phyloP scores from a whole-genome alignment of 495 filamentous ascomycete genomes.

The Neurospora sp. region DNA sequence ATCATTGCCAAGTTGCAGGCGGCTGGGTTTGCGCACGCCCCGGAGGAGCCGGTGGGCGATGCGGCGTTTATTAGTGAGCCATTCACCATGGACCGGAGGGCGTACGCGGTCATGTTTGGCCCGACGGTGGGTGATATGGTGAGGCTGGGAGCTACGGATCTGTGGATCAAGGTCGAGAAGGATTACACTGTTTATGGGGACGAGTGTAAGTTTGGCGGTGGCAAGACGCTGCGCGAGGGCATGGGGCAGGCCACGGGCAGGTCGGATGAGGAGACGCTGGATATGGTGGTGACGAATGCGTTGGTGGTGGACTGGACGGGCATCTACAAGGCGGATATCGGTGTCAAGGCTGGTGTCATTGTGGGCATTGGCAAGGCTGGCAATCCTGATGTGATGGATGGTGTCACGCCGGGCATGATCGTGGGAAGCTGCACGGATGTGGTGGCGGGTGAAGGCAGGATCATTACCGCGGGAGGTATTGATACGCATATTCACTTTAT shows the following conservation, averaged over 20 bases:
- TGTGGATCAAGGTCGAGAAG: slow-evolving; percentile 89
- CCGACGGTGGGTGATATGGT: slow-evolving; percentile 83
- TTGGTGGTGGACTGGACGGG: slow-evolving; percentile 85
- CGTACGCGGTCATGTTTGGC: slow-evolving; percentile 84
- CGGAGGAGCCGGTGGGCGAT: slow-evolving; percentile 49
- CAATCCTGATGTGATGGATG: slow-evolving; percentile 94
- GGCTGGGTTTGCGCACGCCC: slow-evolving; percentile 68
- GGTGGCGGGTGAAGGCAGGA: slow-evolving; percentile 89
- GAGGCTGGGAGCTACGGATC: slow-evolving; percentile 70
- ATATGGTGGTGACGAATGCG: slow-evolving; percentile 88
- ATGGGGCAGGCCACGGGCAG: slow-evolving; percentile 90
- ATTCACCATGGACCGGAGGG: slow-evolving; percentile 63
- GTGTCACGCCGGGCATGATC: slow-evolving; percentile 67
- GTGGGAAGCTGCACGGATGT: slow-evolving; percentile 90
- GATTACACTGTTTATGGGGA: slow-evolving; percentile 82
- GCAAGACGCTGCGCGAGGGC: slow-evolving; percentile 88
- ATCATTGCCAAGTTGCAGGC: slow-evolving; percentile 56
- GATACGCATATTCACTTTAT: slow-evolving; percentile 96
- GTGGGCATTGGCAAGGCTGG: slow-evolving; percentile 91
- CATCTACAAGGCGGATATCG: slow-evolving; percentile 96
- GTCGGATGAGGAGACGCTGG: slow-evolving; percentile 58
- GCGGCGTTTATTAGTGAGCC: slow-evolving; percentile 37
- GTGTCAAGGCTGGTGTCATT: slow-evolving; percentile 81
- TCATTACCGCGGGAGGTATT: slow-evolving; percentile 84
- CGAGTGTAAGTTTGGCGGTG: slow-evolving; percentile 92